Base-by-base conservation (phyloP, 208 protist genomes). In the Trypanosoma brucei region DNA sequence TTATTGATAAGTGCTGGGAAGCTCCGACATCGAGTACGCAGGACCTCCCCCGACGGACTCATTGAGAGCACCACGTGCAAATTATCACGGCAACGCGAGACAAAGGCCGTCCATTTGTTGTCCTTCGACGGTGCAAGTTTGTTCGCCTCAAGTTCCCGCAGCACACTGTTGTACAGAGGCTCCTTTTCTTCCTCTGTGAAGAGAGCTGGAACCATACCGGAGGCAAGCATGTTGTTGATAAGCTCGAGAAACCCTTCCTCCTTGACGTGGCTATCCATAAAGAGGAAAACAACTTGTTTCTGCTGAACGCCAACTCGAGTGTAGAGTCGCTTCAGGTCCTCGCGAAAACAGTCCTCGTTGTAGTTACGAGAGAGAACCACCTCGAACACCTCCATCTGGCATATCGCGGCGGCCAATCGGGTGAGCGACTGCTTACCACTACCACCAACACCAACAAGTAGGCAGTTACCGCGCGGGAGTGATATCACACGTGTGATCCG, bases 201-300 rank as follows among this genome's bases (percentile, higher is more conserved):
- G 13, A 99, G 84, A 5, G 98, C 97, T 8, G 98, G 98, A 44
- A 99, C 97, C 80, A 98, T 97, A 51, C 98, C 98, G 9, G 91
- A 95, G 57, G 98, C 98, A 0, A 99, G 84, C 82, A 99, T 98
- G 83, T 98, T 99, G 85, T 99, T 99, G 76, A 99, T 98, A 44
- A 98, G 81, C 85, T 99, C 98, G 5, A 99, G 79, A 72, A 99
- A 99, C 38, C 93, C 88, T 71, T 99, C 97, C 59, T 98, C 80
- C 66, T 97, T 98, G 36, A 99, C 96, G 70, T 99, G 98, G 34
- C 83, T 84, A 72, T 99, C 98, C 62, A 97, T 98, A 72, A 99
- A 99, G 1, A 99, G 79, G 68, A 99, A 99, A 0, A 98, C 92
- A 55, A 97, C 79, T 66, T 89, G 77, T 77, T 99, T 86, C 59